These are phyloP conservation scores for Exophiala lecanii-corni DNA, from an alignment of 2,329 filamentous ascomycete genomes.

Conservation along the genomic window DNA sequence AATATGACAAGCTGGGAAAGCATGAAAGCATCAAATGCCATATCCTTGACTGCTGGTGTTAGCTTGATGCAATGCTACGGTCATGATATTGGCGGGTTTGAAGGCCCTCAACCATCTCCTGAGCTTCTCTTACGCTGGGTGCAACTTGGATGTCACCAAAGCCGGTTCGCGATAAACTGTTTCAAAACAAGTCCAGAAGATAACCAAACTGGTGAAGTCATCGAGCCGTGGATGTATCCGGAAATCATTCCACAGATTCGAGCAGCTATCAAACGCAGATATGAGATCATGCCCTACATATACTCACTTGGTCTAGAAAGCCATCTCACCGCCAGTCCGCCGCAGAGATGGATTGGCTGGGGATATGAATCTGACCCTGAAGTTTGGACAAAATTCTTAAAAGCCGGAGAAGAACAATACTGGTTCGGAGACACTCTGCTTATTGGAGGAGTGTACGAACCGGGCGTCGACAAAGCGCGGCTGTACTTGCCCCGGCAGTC, in stretches of 20 bases:
- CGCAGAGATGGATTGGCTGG: slow-evolving; percentile 70
- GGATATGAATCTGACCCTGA: slow-evolving; percentile 63
- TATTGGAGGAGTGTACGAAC: slow-evolving; percentile 63
- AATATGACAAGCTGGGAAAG: slow-evolving; percentile 70
- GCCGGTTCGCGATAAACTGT: slow-evolving; percentile 72
- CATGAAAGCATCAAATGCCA: slow-evolving; percentile 66
- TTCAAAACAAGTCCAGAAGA: slow-evolving; percentile 67
- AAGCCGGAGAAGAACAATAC: slow-evolving; percentile 64
- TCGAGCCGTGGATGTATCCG: slow-evolving; percentile 75
- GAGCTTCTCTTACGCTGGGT: slow-evolving; percentile 70
- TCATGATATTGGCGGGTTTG: slow-evolving; percentile 72
- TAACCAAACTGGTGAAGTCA: slow-evolving; percentile 65
- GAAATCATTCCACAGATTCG: slow-evolving; percentile 60
- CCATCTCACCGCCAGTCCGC: slow-evolving; percentile 57
- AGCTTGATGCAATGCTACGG: slow-evolving; percentile 66
- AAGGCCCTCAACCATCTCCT: slow-evolving; percentile 64
- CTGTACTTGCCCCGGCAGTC: slow-evolving; percentile 46
- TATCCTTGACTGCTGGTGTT: slow-evolving; percentile 64
- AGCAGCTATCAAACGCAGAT: slow-evolving; percentile 63
- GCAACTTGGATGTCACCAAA: slow-evolving; percentile 65
- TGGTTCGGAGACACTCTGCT: slow-evolving; percentile 66
- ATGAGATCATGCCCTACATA: slow-evolving; percentile 67
- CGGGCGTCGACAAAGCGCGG: slow-evolving; percentile 49
- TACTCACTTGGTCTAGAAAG: slow-evolving; percentile 62
- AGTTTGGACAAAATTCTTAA: slow-evolving; percentile 59